phyloP scores from a whole-genome alignment of 768 basidiomycete species.

The Paxillus ammoniavirescens region DNA sequence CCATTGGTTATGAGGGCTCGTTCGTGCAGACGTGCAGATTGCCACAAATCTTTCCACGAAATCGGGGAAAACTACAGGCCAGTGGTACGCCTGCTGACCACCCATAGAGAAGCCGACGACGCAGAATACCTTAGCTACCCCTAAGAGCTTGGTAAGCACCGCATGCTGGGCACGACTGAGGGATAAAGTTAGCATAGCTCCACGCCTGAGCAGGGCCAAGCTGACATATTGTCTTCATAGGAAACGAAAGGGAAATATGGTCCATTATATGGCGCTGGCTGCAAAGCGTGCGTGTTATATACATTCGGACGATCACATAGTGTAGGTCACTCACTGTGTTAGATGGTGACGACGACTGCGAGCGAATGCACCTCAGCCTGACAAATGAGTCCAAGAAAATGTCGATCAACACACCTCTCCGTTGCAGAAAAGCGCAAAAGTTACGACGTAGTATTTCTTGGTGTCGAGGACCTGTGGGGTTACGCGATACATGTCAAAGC shows the following conservation, averaged over 20 bases:
- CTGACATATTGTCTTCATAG: slow-evolving; percentile 58
- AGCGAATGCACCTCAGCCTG: not conserved
- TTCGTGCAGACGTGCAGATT: slow-evolving; percentile 56
- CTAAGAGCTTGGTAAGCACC: slow-evolving; percentile 39
- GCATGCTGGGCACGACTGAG: slow-evolving; percentile 52
- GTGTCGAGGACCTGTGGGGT: slow-evolving; percentile 44
- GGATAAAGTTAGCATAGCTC: not conserved
- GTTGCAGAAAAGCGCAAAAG: slow-evolving; percentile 57
- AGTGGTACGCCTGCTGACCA: slow-evolving; percentile 57
- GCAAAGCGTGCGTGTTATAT: not conserved
- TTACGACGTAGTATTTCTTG: slow-evolving; percentile 51
- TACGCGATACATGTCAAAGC: not conserved
- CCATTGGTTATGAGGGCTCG: slow-evolving; percentile 58
- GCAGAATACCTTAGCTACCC: slow-evolving; percentile 17
- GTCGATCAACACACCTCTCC: slow-evolving; percentile 45
- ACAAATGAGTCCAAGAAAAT: not conserved
- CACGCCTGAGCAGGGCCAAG: not conserved
- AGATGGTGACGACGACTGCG: slow-evolving; percentile 59
- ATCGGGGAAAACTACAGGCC: slow-evolving; percentile 58
- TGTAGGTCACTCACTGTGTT: slow-evolving; percentile 37
- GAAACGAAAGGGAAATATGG: slow-evolving; percentile 57
- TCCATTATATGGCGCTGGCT: slow-evolving; percentile 58
- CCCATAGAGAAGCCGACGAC: slow-evolving; percentile 59
- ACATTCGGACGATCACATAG: not conserved
- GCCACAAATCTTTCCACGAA: slow-evolving; percentile 44